These are phyloP conservation scores for Schrenkiella parvula DNA, from an alignment of 345 rosid genomes.

Conservation along the genomic window DNA sequence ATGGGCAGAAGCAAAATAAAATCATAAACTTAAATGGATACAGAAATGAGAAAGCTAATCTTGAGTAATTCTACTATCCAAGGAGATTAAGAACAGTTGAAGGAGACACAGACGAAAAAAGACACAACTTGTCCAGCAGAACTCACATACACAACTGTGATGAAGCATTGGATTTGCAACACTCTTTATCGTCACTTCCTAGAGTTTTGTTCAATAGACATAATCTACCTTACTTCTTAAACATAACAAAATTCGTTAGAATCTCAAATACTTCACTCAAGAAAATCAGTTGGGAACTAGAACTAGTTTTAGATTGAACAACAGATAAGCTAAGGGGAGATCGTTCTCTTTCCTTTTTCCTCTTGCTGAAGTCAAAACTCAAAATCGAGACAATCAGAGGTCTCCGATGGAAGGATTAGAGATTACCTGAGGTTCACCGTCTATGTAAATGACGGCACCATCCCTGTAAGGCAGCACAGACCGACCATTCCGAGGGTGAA, in stretches of 20 bases:
- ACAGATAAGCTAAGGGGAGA: background rate
- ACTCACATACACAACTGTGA: background rate
- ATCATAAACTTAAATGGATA: background rate
- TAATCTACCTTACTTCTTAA: background rate
- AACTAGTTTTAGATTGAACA: background rate
- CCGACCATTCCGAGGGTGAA: slow-evolving; percentile 70
- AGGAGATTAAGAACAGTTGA: background rate
- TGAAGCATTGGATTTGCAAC: background rate
- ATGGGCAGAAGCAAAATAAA: background rate
- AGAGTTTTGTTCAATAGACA: background rate
- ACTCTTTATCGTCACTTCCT: background rate
- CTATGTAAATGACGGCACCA: slow-evolving; percentile 65
- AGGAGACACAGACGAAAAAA: background rate
- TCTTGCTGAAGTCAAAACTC: background rate
- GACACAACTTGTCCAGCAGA: background rate
- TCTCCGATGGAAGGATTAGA: background rate
- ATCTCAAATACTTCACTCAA: background rate
- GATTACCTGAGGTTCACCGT: slow-evolving; percentile 85
- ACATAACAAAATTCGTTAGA: background rate
- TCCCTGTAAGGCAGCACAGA: slow-evolving; percentile 67
- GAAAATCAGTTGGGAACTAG: background rate
- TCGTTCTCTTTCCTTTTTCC: background rate
- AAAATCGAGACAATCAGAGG: background rate
- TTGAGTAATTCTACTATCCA: background rate
- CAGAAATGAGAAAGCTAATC: background rate